Evolutionary conservation across 164 flowering plant genomes (phyloP).

Genomic region (Dillenia suffruticosa): DNA sequence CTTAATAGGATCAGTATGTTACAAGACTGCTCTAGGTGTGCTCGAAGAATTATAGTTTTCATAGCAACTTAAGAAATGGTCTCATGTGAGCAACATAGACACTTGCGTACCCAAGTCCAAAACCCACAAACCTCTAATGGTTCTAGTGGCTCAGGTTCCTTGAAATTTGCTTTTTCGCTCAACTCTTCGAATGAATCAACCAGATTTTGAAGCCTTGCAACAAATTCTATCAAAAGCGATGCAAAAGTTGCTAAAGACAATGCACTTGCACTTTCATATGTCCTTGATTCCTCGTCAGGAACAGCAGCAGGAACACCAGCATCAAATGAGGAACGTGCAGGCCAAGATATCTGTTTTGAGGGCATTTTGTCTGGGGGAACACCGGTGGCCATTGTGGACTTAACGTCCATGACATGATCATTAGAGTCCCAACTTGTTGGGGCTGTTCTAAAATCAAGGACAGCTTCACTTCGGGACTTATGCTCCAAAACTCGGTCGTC

Average conservation of each 20-base stretch:
- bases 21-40: too few relatives aligned
- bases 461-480: constrained; percentile 49
- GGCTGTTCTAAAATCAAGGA: constrained; percentile 41
- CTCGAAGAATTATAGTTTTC: too few relatives aligned
- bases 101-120: constrained; percentile 32
- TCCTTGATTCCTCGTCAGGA: constrained; percentile 43
- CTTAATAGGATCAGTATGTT: too few relatives aligned
- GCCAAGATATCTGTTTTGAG: constrained; percentile 51
- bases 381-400: constrained; percentile 22
- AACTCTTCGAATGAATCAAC: constrained; percentile 76
- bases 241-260: constrained; percentile 80
- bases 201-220: constrained; percentile 88
- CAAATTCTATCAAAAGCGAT: constrained; percentile 89
- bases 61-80: too few relatives aligned
- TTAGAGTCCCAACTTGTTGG: constrained; percentile 26
- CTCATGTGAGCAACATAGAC: too few relatives aligned
- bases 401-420: constrained; percentile 14
- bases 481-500: constrained; percentile 30
- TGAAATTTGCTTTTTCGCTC: constrained; percentile 64
- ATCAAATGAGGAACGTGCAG: constrained; percentile 37
- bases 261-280: constrained; percentile 86
- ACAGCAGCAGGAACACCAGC: constrained; percentile 11
- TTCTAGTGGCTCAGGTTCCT: constrained; percentile 43
- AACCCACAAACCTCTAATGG: constrained; percentile 24
- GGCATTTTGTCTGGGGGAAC: constrained; percentile 30